These are phyloP conservation scores for Parathielavia hyrcaniae DNA, from an alignment of 495 filamentous ascomycete species.

Conservation along the genomic window DNA sequence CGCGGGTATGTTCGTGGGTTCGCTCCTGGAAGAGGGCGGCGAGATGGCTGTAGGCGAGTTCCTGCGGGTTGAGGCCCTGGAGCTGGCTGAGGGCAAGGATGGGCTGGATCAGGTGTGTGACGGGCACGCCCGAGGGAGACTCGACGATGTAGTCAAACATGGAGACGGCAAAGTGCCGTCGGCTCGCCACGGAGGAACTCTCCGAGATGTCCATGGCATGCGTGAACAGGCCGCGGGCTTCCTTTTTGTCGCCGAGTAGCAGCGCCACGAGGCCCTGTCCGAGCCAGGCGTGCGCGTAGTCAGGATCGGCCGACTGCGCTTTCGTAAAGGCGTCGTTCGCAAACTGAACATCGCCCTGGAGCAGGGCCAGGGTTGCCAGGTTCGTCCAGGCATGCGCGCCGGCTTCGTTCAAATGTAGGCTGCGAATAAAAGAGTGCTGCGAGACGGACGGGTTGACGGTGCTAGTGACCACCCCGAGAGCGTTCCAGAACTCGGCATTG, in stretches of 20 bases:
- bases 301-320: slow-evolving; percentile 88
- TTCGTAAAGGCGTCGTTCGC: slow-evolving; percentile 85
- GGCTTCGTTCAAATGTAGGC: slow-evolving; percentile 82
- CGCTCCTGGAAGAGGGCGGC: slow-evolving; percentile 75
- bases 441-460: slow-evolving; percentile 77
- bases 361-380: slow-evolving; percentile 74
- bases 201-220: slow-evolving; percentile 91
- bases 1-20: slow-evolving; percentile 57
- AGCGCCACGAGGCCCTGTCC: slow-evolving; percentile 84
- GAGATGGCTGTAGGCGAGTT: slow-evolving; percentile 69
- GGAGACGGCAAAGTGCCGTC: slow-evolving; percentile 68
- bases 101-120: slow-evolving; percentile 57
- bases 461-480: slow-evolving; percentile 83
- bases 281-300: slow-evolving; percentile 87
- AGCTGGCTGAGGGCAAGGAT: slow-evolving; percentile 86
- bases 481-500: slow-evolving; percentile 97
- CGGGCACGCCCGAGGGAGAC: slow-evolving; percentile 49
- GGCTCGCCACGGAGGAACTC: slow-evolving; percentile 60
- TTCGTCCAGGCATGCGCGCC: slow-evolving; percentile 85
- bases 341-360: slow-evolving; percentile 73
- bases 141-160: slow-evolving; percentile 70
- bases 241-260: slow-evolving; percentile 60
- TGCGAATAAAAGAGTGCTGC: slow-evolving; percentile 91
- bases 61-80: slow-evolving; percentile 55
- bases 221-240: slow-evolving; percentile 80